Base-by-base conservation (phyloP, 768 basidiomycete genomes). In the Boletus subcaerulescens region DNA sequence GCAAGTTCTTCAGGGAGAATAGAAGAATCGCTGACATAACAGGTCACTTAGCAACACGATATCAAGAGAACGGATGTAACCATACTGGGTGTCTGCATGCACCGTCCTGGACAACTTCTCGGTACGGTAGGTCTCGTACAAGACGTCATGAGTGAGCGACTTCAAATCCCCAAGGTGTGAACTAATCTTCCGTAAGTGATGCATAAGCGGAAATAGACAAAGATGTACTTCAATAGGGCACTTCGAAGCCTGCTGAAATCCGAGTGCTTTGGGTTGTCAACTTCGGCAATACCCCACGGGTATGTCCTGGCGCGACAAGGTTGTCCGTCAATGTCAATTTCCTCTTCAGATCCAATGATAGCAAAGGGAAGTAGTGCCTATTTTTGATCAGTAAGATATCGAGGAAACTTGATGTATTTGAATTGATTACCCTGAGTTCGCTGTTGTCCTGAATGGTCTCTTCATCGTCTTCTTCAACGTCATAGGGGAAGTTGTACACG, bases 251-350 rank as follows among this genome's bases (percentile, higher is more conserved):
- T 80, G 72, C 89, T 91, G 71, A 98, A 98, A 77, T 99, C 97
- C n/a, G 92, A 97, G 76, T 99, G 97, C 71, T 93, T 90, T n/a
- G 94, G 93, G 73, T 98, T 98, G 78, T 99, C 97, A 57, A 98
- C 95, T 70, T 98, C 95, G 48, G 91, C 97, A 56, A 98, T 81
- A 65, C 97, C 97, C 97, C 97, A 99, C 5, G 97, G 97, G 74
- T 98, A 99, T 67, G 93, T 87, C 62, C 97, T 82, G 39, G 91
- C 96, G 56, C 97, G 89, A 60, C 97, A 86, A 42, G 85, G 85
- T 72, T 94, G 86, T 29, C 95, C 97, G 48, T 92, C 87, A 58
- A 98, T 81, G 65, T 95, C 91, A 59, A 98, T 85, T 72, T 98
- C 96, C 62, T 98, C 95, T 73, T 98, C 94, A 17, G 93, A 96